Evolutionary conservation across 2,329 filamentous ascomycete species (phyloP).

Genomic region (Mariannaea elegans): DNA sequence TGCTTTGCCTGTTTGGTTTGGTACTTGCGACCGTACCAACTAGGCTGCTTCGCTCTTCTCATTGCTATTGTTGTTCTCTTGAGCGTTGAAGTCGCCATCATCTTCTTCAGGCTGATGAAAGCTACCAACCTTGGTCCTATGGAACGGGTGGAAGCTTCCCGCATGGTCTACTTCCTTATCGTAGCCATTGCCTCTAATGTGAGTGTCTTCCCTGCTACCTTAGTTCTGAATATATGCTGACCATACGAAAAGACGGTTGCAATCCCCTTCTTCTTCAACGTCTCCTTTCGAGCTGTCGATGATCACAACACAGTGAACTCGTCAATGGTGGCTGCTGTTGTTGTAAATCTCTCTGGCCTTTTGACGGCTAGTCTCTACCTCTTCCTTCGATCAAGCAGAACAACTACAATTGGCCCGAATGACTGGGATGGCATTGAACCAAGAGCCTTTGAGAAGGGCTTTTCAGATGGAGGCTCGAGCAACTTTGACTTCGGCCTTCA

Average conservation of each 20-base stretch:
- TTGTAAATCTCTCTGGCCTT: slow-evolving; percentile 72
- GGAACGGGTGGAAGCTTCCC: slow-evolving; percentile 70
- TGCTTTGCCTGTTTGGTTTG: slow-evolving; percentile 76
- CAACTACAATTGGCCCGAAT: slow-evolving; percentile 61
- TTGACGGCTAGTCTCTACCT: slow-evolving; percentile 72
- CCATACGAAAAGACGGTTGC: slow-evolving; percentile 59
- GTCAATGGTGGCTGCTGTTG: slow-evolving; percentile 71
- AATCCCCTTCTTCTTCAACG: slow-evolving; percentile 70
- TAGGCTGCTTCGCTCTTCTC: slow-evolving; percentile 64
- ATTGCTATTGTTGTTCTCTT: slow-evolving; percentile 60
- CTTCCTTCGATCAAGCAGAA: slow-evolving; percentile 71
- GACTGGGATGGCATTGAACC: slow-evolving; percentile 47
- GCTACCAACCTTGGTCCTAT: slow-evolving; percentile 63
- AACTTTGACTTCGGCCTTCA: slow-evolving; percentile 20
- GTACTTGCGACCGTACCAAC: slow-evolving; percentile 70
- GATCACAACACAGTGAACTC: slow-evolving; percentile 56
- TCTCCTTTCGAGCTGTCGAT: slow-evolving; percentile 56
- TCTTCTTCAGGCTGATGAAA: slow-evolving; percentile 66
- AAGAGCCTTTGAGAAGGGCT: slow-evolving; percentile 28
- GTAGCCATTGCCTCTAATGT: slow-evolving; percentile 67
- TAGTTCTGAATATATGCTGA: slow-evolving; percentile 37
- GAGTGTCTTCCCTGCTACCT: slow-evolving; percentile 39
- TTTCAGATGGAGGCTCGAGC: slow-evolving; percentile 26
- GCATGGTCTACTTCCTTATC: slow-evolving; percentile 74
- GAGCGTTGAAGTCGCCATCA: slow-evolving; percentile 58